Evolutionary conservation across 306 rosid genomes (phyloP).

Genomic region (Cucurbita pepo): DNA sequence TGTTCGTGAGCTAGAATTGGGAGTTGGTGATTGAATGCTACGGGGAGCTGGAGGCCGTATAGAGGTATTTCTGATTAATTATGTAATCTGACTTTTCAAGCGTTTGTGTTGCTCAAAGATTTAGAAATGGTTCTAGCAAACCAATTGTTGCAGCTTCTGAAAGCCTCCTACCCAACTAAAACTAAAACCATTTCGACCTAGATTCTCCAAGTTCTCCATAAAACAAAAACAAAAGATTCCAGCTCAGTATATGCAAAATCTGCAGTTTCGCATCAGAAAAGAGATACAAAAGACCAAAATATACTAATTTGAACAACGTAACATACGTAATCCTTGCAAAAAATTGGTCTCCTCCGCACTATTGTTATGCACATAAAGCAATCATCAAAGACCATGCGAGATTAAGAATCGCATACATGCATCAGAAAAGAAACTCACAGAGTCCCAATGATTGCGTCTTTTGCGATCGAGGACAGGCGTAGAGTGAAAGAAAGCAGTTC

Average conservation of each 20-base stretch:
- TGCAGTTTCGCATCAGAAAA: not conserved
- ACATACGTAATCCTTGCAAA: not conserved
- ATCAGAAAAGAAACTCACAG: slow-evolving; percentile 24
- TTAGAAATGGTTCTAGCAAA: not conserved
- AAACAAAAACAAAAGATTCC: not conserved
- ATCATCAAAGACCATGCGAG: not conserved
- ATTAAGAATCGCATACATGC: not conserved
- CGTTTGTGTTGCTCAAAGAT: not conserved
- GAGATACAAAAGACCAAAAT: not conserved
- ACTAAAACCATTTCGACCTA: no score
- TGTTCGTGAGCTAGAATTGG: not conserved
- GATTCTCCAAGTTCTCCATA: not conserved
- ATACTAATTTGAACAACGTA: not conserved
- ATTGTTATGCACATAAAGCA: not conserved
- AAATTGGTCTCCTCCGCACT: not conserved
- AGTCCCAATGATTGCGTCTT: slow-evolving; percentile 34
- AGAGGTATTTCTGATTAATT: not conserved
- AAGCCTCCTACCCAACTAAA: not conserved
- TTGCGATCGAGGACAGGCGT: slow-evolving; percentile 59
- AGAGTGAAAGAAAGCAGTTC: slow-evolving; percentile 59
- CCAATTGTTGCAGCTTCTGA: not conserved
- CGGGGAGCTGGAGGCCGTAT: not conserved
- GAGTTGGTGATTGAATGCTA: not conserved
- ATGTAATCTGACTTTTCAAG: not conserved
- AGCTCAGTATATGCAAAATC: not conserved